Evolutionary conservation across 169 alveolate genomes (phyloP), one percentile per base, ranked within the genome.

Genomic region (Plasmodium malariae): DNA sequence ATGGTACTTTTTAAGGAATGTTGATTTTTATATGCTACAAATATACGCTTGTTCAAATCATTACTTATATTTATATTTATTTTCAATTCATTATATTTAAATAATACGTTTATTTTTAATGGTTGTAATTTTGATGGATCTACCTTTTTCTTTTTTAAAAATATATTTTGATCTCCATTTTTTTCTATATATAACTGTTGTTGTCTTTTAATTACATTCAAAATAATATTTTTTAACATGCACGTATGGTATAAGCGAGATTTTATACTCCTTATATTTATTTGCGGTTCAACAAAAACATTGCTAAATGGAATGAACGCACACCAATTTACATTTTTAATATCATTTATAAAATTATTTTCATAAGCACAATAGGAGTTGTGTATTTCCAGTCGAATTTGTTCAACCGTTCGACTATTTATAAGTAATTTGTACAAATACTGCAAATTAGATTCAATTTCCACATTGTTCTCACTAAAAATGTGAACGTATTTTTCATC

Each of bases 121-220:
- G 91, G 91, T n/a, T 49, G 51, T 32, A 83, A 59, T 54, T 70
- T 19, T 4, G 62, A 49, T 11, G 91, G 72, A 32, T 34, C 36
- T 24, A 68, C 5, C 54, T 83, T 83, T 32, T 83, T 83, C 30
- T 83, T 83, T 70, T 83, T 83, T 48, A 83, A 83, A 34, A 83
- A 59, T 2, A 83, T 83, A 83, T 83, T 83, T 51, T 83, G 68
- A 69, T 83, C 91, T 30, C 91, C 91, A 26, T 83, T 65, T 19
- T 83, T 83, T 83, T 83, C 91, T 43, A 83, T 83, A 68, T 83
- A 83, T 72, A 83, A 40, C 37, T 83, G 91, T 65, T 83, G 91
- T 28, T 83, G 91, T 43, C 78, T 83, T 83, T 83, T 65, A 51
- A 83, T 83, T 1, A 83, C 74, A 55, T 32, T 83, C 3, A 83